Percentiles rank a stretch among this genome's conserved stretches.
Conservation (phyloP, 2,329 filamentous ascomycete species). For the Pseudomassariella vexata region DNA sequence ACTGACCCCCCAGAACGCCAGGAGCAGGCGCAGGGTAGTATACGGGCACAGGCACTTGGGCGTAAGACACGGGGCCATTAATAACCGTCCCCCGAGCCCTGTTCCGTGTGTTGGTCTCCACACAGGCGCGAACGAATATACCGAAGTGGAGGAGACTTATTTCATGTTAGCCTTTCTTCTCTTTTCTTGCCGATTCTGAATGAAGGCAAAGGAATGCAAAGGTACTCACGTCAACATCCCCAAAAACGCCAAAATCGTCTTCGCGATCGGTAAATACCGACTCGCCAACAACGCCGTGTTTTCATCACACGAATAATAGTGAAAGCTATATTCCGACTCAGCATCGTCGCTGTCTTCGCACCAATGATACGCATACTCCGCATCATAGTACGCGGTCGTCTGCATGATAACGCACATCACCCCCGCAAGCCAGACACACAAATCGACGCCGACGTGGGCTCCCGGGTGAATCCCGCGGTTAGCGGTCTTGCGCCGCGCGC, state of each 20-base stretch:
- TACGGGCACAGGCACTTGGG: constrained; percentile 3
- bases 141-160: constrained; percentile 7
- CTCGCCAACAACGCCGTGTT: no score
- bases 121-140: constrained; percentile 10
- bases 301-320: no score
- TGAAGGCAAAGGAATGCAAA: not conserved
- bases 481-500: constrained; percentile 3
- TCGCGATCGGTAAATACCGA: not conserved
- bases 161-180: not conserved
- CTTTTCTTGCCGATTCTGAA: no score
- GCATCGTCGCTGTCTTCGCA: no score
- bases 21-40: not conserved
- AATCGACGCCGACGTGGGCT: constrained; percentile 8
- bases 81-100: constrained; percentile 1
- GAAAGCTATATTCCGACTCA: no score
- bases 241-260: constrained; percentile 5
- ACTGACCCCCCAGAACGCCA: no score
- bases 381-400: not conserved
- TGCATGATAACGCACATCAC: constrained; percentile 5
- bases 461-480: constrained; percentile 8
- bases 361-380: not conserved
- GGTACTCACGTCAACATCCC: constrained; percentile 6
- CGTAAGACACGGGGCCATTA: constrained; percentile 1
- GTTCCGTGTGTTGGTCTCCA: constrained; percentile 8
- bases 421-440: constrained; percentile 6